These are phyloP conservation scores for Aspergillus quadrilineatus DNA, from an alignment of 2,329 filamentous ascomycete genomes.

Conservation along the genomic window DNA sequence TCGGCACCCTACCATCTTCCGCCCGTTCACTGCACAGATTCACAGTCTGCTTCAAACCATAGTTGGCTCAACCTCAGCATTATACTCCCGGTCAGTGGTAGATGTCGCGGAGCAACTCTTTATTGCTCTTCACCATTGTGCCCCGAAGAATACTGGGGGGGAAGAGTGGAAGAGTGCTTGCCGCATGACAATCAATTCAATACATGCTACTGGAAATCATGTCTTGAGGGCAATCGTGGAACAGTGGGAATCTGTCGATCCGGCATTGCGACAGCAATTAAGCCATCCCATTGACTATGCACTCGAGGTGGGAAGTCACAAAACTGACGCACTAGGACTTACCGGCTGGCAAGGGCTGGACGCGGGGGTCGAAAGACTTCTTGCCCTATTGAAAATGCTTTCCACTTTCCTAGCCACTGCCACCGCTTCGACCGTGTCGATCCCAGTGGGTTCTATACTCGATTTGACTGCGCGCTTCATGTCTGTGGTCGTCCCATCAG, in stretches of 20 bases:
- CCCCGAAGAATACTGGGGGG: conserved; percentile 72
- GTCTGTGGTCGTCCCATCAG: conserved; percentile 58
- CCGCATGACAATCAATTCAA: conserved; percentile 59
- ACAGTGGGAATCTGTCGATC: conserved; percentile 71
- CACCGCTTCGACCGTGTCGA: conserved; percentile 63
- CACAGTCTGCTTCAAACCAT: conserved; percentile 59
- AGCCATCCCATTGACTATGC: conserved; percentile 38
- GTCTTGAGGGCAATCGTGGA: conserved; percentile 78
- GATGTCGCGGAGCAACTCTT: conserved; percentile 63
- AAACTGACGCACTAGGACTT: conserved; percentile 51
- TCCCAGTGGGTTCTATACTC: conserved; percentile 66
- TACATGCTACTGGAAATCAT: conserved; percentile 71
- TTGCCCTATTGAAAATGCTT: conserved; percentile 65
- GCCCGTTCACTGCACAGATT: conserved; percentile 71
- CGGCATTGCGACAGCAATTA: conserved; percentile 28
- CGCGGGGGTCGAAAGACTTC: conserved; percentile 68
- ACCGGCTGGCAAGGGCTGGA: conserved; percentile 72
- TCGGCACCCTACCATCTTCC: conserved; percentile 79
- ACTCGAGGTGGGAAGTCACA: conserved; percentile 37
- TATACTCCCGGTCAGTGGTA: conserved; percentile 55
- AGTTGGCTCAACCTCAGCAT: conserved; percentile 61
- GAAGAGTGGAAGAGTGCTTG: conserved; percentile 77
- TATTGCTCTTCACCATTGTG: conserved; percentile 73
- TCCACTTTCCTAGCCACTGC: conserved; percentile 61
- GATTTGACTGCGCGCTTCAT: conserved; percentile 71